These are phyloP conservation scores for Posidonia australis DNA, from an alignment of 106 monocot genomes.

Conservation along the genomic window DNA sequence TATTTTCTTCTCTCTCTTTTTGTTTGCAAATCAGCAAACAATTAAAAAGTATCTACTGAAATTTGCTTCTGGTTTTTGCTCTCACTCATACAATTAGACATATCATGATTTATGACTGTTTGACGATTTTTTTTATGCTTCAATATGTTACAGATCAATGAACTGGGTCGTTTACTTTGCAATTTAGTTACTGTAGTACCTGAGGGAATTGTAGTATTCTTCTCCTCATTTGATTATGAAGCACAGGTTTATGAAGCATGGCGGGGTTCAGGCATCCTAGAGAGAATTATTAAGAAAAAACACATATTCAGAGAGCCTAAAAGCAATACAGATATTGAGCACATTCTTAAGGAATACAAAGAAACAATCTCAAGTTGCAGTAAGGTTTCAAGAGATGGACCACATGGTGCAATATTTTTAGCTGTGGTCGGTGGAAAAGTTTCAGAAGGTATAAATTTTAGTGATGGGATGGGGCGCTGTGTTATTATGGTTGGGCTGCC, in stretches of 20 bases:
- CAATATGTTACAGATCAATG: conserved; percentile 52
- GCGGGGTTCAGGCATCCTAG: conserved; percentile 59
- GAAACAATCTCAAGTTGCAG: conserved; percentile 39
- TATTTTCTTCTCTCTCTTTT: too few relatives aligned
- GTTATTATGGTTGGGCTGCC: conserved; percentile 95
- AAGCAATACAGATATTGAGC: conserved; percentile 50
- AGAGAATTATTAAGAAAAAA: conserved; percentile 76
- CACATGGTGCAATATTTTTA: conserved; percentile 65
- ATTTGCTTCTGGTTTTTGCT: background rate
- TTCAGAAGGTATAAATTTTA: conserved; percentile 97
- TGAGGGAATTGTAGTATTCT: conserved; percentile 86
- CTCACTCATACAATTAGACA: too few relatives aligned
- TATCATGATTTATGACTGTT: background rate
- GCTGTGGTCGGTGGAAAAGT: conserved; percentile 95
- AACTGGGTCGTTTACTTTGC: conserved; percentile 76
- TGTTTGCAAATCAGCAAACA: too few relatives aligned
- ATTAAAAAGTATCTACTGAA: background rate
- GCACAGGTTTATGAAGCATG: conserved; percentile 64
- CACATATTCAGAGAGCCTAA: conserved; percentile 77
- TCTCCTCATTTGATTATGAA: conserved; percentile 94
- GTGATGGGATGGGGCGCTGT: conserved; percentile 92
- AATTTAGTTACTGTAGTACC: conserved; percentile 77
- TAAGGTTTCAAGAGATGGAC: conserved; percentile 11
- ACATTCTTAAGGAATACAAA: conserved; percentile 58
- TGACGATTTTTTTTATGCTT: background rate